Base-by-base conservation (phyloP, 2,329 filamentous ascomycete genomes). In the Colletotrichum sp. region DNA sequence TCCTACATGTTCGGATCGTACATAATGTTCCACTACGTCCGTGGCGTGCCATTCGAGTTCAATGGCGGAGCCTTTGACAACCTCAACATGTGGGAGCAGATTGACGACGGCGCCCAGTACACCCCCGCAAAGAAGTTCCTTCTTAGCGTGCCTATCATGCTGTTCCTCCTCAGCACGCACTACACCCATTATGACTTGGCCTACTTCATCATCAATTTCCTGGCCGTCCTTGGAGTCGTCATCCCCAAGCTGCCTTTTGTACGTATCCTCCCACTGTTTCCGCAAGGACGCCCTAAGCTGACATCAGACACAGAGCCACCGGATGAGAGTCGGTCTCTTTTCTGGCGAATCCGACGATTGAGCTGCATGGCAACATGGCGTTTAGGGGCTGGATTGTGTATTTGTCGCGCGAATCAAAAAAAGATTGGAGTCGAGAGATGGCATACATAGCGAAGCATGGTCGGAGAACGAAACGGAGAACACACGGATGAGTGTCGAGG, bases 41-140 rank as follows among this genome's bases (percentile, higher is more conserved):
- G 96, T 83, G 97, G 97, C 80, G 95, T 99, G 63, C 97, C 97
- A 8, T 99, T 99, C 83, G 97, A 99, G 86, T 99, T 99, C 91
- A 99, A 99, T 84, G 94, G 95, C 72, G 97, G 97, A 75, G 97
- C 97, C 80, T 99, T 99, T 86, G 97, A 99, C 90, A 99, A 99
- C 86, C 91, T 99, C 83, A 99, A 99, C 88, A 99, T 99, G 97
- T 99, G 97, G 97, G 97, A 99, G 88, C 97, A 99, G 88, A 99
- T 99, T 85, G 97, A 99, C 88, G 98, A 99, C 82, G 97, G 97
- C 63, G 97, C 97, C 81, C 97, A 99, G 85, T 99, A 99, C 88
- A 99, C 97, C 1, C 97, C 97, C 6, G 95, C 97, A 79, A 99
- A 99, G 90, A 99, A 99, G 86, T 99, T 99, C 83, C 90, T 99